Evolutionary conservation across 106 monocot species (phyloP).

Genomic region (Apostasia shenzhenica): DNA sequence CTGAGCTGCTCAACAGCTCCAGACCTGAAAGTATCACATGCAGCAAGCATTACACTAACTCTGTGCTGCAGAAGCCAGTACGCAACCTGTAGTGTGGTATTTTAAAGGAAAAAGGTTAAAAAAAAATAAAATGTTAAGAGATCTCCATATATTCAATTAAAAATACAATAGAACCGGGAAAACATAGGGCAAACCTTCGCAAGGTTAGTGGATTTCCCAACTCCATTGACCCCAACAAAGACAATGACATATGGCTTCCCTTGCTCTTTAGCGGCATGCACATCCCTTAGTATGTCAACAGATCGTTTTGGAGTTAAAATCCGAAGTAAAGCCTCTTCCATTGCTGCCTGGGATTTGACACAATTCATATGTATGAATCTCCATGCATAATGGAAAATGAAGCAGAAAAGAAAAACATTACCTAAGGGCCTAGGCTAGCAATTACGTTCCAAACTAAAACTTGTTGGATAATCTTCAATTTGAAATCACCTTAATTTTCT

Average conservation of each 20-base stretch:
- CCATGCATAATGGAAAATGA: no score
- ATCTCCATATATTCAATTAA: not conserved
- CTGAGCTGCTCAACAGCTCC: constrained; percentile 99
- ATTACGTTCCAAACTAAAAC: no score
- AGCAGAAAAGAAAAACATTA: no score
- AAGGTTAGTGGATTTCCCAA: constrained; percentile 98
- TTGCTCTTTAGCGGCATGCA: constrained; percentile 93
- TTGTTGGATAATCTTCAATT: no score
- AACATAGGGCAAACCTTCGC: constrained; percentile 58
- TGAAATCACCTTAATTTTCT: no score
- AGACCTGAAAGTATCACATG: constrained; percentile 97
- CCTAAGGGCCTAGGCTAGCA: no score
- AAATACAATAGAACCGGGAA: not conserved
- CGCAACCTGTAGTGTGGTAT: constrained; percentile 51
- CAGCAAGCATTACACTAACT: constrained; percentile 85
- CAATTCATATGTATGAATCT: no score
- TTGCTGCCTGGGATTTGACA: constrained; percentile 59
- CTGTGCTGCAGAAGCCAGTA: constrained; percentile 97
- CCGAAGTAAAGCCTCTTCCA: constrained; percentile 97
- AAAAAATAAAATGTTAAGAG: not conserved
- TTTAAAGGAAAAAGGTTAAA: not conserved
- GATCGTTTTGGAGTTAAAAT: constrained; percentile 92
- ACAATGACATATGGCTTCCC: constrained; percentile 96
- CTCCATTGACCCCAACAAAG: constrained; percentile 98
- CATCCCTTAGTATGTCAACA: constrained; percentile 95